Base-by-base conservation (phyloP, 1,284 basidiomycete species). In the Cerioporus squamosus region DNA sequence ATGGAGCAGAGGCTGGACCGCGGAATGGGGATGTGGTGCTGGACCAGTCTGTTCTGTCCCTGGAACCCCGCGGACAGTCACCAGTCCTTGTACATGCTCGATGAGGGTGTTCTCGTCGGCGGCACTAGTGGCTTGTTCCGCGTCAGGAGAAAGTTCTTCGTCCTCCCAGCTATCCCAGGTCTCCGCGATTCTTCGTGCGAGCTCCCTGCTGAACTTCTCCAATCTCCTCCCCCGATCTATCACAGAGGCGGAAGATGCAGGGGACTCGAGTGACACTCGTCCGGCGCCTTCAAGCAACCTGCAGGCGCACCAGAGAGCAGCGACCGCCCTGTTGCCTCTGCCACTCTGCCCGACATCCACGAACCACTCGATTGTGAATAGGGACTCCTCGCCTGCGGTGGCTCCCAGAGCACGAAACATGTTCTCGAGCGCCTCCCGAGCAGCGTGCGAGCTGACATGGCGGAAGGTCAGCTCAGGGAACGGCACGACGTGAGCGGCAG, bases 331-430 rank as follows among this genome's bases (percentile, higher is more conserved):
- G 9, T 68, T 73, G 9, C 79, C 78, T 26, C 72, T 74, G 29
- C 79, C 74, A 55, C 71, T 68, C 55, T 77, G 72, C 22, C 87
- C 92, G 15, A 90, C 80, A 44, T 78, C 78, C 12, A 86, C 67
- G 66, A 97, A 93, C 86, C 94, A 93, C 65, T 97, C 94, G 5
- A 94, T 83, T 2, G 92, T 77, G 67, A 84, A 90, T 24, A 95
- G 75, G 48, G 86, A 86, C 6, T 78, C 75, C 56, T 93, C 90
- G 2, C 87, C 87, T 7, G 85, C 85, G 14, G 87, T 91, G 5
- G 68, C 66, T 2, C 94, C 95, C 23, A 97, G 75, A 1, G 86
- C 78, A 45, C 79, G 79, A 52, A 97, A 84, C 87, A 95, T 94
- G 8, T 75, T 72, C 49, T 82, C 80, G 39, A 97, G 71, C 0